Evolutionary conservation across 1,284 basidiomycete species (phyloP).

Genomic region (Sparassis latifolia): DNA sequence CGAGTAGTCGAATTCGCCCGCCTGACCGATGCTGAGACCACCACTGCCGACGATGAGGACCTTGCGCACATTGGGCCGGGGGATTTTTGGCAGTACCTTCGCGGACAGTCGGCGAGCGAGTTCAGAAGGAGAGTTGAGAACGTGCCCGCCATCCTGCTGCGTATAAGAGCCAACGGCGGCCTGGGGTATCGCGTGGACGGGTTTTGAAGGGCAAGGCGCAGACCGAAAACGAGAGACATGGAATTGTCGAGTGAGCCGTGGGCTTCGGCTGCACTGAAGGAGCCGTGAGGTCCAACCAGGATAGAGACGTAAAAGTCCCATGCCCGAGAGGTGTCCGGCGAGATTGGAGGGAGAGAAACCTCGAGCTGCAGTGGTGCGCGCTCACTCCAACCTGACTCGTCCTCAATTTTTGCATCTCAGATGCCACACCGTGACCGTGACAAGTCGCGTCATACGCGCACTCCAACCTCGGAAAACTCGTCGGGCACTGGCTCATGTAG

Average conservation of each 20-base stretch:
- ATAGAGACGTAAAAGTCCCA: slow-evolving; percentile 21
- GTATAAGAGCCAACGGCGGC: slow-evolving; percentile 25
- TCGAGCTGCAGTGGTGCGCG: too few relatives aligned
- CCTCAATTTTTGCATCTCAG: too few relatives aligned
- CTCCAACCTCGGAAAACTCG: too few relatives aligned
- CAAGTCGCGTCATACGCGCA: too few relatives aligned
- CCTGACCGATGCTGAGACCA: slow-evolving; percentile 96
- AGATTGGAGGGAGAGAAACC: too few relatives aligned
- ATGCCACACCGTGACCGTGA: too few relatives aligned
- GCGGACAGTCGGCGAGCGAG: slow-evolving; percentile 88
- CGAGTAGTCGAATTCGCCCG: slow-evolving; percentile 99
- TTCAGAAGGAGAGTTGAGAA: slow-evolving; percentile 88
- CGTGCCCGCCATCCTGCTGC: slow-evolving; percentile 58
- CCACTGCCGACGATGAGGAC: slow-evolving; percentile 96
- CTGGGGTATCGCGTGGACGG: slow-evolving; percentile 29
- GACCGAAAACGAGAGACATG: slow-evolving; percentile 26
- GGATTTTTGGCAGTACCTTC: slow-evolving; percentile 82
- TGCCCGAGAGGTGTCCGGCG: neutral
- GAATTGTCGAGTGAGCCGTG: slow-evolving; percentile 22
- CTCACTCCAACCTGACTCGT: too few relatives aligned
- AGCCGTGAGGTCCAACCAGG: slow-evolving; percentile 17
- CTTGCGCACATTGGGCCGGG: slow-evolving; percentile 87
- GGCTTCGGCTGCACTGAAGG: slow-evolving; percentile 10
- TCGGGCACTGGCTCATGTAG: too few relatives aligned
- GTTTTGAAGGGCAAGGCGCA: slow-evolving; percentile 30